phyloP scores from a whole-genome alignment of 805 yeast genomes.

The Ogataea sp. region DNA sequence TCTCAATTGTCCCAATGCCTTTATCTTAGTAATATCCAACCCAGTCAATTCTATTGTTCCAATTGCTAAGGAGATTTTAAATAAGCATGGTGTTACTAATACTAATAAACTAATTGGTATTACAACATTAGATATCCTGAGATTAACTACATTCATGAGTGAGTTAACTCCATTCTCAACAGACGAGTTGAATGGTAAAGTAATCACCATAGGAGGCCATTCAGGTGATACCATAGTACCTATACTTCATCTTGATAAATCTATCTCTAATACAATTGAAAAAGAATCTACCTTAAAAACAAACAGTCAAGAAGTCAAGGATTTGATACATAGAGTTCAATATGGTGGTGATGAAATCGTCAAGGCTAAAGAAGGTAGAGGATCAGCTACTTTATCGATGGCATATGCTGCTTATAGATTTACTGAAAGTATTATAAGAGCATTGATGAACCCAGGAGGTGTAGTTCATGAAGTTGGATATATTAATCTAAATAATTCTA shows the following conservation, averaged over 20 bases:
- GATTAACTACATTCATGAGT: slow-evolving; percentile 44
- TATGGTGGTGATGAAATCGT: slow-evolving; percentile 87
- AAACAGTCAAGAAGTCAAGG: slow-evolving; percentile 9
- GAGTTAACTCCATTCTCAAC: too few species aligned
- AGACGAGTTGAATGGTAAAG: slow-evolving; percentile 28
- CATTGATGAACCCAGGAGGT: slow-evolving; percentile 4
- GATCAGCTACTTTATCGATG: slow-evolving; percentile 94
- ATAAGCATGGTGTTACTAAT: slow-evolving; percentile 41
- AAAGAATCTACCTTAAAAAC: slow-evolving; percentile 1
- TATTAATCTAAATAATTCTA: slow-evolving; percentile 46
- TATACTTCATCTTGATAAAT: slow-evolving; percentile 31
- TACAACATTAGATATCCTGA: slow-evolving; percentile 50
- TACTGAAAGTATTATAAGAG: slow-evolving; percentile 39
- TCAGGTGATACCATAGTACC: slow-evolving; percentile 51
- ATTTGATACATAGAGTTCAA: slow-evolving; percentile 30
- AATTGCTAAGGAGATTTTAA: slow-evolving; percentile 49
- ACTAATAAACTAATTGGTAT: slow-evolving; percentile 50
- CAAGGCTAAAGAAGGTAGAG: slow-evolving; percentile 88
- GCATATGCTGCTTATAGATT: slow-evolving; percentile 88
- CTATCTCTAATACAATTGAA: slow-evolving; percentile 32
- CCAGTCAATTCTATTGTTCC: slow-evolving; percentile 59
- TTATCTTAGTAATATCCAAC: slow-evolving; percentile 47
- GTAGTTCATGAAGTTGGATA: slow-evolving; percentile 37
- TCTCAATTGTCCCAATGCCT: slow-evolving; percentile 40
- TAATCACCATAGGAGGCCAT: slow-evolving; percentile 49